These are phyloP conservation scores for Fraxinus floribunda DNA, from an alignment of 305 asterid genomes.

Conservation along the genomic window DNA sequence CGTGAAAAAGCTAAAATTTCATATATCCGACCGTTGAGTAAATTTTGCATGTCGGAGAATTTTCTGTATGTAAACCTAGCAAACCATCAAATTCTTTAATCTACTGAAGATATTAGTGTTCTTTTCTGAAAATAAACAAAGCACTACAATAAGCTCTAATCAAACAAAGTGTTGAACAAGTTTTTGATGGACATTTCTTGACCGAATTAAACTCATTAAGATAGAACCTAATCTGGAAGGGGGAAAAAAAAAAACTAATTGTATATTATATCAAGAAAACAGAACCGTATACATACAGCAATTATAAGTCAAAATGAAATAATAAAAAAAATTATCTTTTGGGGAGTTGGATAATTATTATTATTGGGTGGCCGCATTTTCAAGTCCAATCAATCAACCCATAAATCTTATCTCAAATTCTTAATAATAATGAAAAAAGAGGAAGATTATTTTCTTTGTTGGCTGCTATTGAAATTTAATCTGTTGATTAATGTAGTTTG, in stretches of 20 bases:
- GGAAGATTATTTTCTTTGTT: not conserved
- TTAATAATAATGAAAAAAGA: not conserved
- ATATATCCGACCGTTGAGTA: not conserved
- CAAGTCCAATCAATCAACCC: not conserved
- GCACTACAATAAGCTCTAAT: not conserved
- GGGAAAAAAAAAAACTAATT: not conserved
- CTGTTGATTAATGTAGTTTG: not conserved
- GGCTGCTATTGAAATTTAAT: not conserved
- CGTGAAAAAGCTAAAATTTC: not conserved
- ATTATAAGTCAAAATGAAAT: not conserved
- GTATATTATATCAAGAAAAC: not conserved
- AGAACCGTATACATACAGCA: not conserved
- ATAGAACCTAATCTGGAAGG: not conserved
- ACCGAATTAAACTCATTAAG: not conserved
- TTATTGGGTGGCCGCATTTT: not conserved
- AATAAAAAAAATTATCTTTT: not conserved
- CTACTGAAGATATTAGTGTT: not conserved
- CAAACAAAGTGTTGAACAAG: not conserved
- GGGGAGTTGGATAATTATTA: not conserved
- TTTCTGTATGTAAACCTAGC: not conserved
- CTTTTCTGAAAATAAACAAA: not conserved
- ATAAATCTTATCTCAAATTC: not conserved
- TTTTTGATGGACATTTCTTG: not conserved
- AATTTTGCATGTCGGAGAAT: not conserved
- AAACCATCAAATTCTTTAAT: not conserved